Base-by-base conservation (phyloP, 441 rosid genomes). In the Euphorbia celastroides region DNA sequence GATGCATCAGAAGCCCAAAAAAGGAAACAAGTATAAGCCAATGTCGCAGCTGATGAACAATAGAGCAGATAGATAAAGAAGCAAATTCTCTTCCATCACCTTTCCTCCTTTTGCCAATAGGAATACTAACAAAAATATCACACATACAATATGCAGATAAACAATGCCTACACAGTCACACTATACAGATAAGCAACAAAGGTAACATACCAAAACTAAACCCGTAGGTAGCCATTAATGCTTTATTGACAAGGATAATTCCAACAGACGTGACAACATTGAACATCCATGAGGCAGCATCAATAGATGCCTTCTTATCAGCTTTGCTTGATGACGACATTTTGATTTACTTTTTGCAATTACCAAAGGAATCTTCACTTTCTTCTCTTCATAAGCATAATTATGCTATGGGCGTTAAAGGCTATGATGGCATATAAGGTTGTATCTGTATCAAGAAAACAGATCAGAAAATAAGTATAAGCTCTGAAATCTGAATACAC, bases 211-310 rank as follows among this genome's bases (percentile, higher is more conserved):
- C 99, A 61, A 93, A 93, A 70, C 79, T 89, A 76, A 88, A 93
- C 64, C 97, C 97, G 36, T 93, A 84, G 20, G 89, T 81, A 59
- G 96, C 96, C 99, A 93, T 89, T 66, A 93, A 78, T 30, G 93
- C 97, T 74, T 94, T 94, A 75, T 92, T 94, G 65, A 92, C 97
- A 22, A 94, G 84, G 74, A 94, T 94, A 60, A 94, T 91, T 51
- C 97, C 97, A 66, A 94, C 99, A 55, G 99, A 94, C 13, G 98
- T 88, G 68, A 94, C 97, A 32, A 94, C 88, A 67, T 94, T 94
- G 88, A 94, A 94, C 74, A 89, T 74, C 99, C 99, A 94, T 60
- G 99, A 84, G 46, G 97, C 93, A 26, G 85, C 83, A 81, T 94
- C 99, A n/a, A 82, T 62, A 28, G 90, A 55, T 9, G 92, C 95